Evolutionary conservation across 306 rosid genomes (phyloP).

Genomic region (Neltuma alba): DNA sequence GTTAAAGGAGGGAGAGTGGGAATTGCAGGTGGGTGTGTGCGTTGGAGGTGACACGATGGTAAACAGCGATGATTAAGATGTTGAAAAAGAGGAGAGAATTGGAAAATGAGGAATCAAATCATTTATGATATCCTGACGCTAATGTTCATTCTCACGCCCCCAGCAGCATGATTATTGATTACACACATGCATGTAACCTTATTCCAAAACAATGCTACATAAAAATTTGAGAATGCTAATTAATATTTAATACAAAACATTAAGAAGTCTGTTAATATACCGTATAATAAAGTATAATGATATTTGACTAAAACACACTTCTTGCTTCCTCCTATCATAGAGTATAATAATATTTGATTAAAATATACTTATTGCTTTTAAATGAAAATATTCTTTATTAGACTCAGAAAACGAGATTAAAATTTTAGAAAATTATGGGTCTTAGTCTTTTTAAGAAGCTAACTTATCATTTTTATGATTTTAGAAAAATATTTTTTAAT

Average conservation of each 20-base stretch:
- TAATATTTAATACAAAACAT: too few species aligned
- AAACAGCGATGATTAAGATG: conserved; percentile 48
- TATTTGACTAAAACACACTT: not conserved
- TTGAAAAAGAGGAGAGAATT: conserved; percentile 34
- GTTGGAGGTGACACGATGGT: not conserved
- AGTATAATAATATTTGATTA: not conserved
- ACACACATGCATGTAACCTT: not conserved
- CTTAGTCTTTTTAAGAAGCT: not conserved
- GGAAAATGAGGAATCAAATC: conserved; percentile 43
- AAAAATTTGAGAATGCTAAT: too few species aligned
- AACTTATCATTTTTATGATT: not conserved
- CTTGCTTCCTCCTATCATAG: not conserved
- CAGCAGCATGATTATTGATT: conserved; percentile 36
- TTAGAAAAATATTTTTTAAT: too few species aligned
- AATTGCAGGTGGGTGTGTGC: not conserved
- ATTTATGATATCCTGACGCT: conserved; percentile 29
- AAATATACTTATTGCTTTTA: too few species aligned
- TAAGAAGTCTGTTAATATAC: too few species aligned
- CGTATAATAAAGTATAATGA: not conserved
- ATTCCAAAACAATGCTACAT: not conserved
- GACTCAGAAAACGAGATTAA: not conserved
- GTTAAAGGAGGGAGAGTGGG: not conserved
- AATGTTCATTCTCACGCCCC: conserved; percentile 52
- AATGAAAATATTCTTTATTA: not conserved
- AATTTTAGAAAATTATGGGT: not conserved